Evolutionary conservation across 2,329 filamentous ascomycete genomes (phyloP).

Genomic region (Metarhizium brunneum): DNA sequence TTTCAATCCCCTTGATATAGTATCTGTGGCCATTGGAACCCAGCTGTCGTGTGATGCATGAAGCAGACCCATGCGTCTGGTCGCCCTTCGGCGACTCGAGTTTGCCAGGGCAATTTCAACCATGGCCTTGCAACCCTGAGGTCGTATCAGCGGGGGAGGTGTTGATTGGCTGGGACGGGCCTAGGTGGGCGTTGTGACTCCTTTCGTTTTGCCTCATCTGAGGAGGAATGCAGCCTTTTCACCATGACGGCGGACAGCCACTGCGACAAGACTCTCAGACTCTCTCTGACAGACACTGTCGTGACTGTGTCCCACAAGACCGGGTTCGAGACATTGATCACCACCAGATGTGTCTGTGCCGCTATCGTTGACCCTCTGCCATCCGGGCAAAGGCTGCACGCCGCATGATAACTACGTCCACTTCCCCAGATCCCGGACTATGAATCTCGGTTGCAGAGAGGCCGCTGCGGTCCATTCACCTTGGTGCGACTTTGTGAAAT

Average conservation of each 20-base stretch:
- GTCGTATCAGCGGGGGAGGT: background rate
- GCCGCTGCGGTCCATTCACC: background rate
- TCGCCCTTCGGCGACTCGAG: background rate
- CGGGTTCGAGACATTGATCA: background rate
- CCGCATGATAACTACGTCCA: background rate
- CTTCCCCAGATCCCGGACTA: background rate
- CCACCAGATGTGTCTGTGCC: background rate
- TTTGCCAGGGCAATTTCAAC: background rate
- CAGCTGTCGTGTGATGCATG: too few relatives aligned
- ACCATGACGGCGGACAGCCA: background rate
- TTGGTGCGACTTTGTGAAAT: background rate
- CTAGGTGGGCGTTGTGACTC: background rate
- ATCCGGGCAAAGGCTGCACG: background rate
- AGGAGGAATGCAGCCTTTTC: background rate
- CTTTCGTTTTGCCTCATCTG: background rate
- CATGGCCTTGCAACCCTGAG: background rate
- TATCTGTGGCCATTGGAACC: too few relatives aligned
- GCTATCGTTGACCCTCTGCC: background rate
- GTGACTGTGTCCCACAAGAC: background rate
- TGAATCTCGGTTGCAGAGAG: background rate
- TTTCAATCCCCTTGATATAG: too few relatives aligned
- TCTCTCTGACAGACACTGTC: background rate
- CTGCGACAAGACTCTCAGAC: background rate
- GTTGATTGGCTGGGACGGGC: background rate
- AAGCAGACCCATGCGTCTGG: too few relatives aligned